Evolutionary conservation across 805 yeast species (phyloP), one percentile per base, ranked within the genome.

Genomic region (Kodamaea laetipori): DNA sequence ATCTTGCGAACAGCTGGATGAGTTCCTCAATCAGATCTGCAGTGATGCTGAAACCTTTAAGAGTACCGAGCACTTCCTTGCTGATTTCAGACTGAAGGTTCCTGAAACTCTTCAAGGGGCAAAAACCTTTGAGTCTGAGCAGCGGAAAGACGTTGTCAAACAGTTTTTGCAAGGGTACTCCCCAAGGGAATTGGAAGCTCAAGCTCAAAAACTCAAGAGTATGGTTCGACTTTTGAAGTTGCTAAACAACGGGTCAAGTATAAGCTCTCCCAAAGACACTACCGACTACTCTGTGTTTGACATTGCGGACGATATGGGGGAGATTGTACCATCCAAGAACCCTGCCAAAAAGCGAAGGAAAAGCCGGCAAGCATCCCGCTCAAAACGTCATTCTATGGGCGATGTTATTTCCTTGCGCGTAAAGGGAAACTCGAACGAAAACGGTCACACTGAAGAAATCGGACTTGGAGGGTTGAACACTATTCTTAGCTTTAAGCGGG

Each of bases 391-490:
- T 2, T 19, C 38, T 4, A 23, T 18, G 13, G 43, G 37, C 11
- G 37, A 39, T 13, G 33, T 24, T 15, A 32, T 41, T 10, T 27
- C 41, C 18, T 23, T 42, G 11, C 28, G 41, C 4, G 45, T 42
- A 7, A 35, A 42, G 12, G 41, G 36, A 12, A 9, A 24, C 15
- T 15, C 13, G n/a, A 15, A 18, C 12, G 24, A 31, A 8, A 37
- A 35, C 10, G 40, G 41, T 10, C 45, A 42, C 32, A 36, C 27
- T 4, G 26, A 21, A 13, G 39, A 35, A 23, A 18, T 26, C 10
- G 40, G 36, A 3, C 10, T 11, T 13, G 53, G 53, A 4, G 53
- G 53, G 3, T 35, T 49, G 10, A 49, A 49, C 17, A n/a, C 39
- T 11, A 49, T 43, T 28, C 40, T 49, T 9, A 47, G 53, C 26